Evolutionary conservation across 805 yeast genomes (phyloP).

Genomic region (Candida rishiriensis): DNA sequence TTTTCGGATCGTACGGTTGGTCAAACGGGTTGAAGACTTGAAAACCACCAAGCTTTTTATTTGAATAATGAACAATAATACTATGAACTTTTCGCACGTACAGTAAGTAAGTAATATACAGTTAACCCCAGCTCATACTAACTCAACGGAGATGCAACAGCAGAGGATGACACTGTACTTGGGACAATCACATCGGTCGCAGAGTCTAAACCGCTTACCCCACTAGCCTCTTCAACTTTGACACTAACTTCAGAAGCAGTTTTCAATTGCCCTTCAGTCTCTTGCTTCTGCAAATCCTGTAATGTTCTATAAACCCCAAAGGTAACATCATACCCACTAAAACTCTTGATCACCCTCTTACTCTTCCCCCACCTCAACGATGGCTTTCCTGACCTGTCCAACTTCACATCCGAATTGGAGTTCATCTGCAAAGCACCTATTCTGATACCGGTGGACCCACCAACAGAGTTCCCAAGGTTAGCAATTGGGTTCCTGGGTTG

Average conservation of each 20-base stretch:
- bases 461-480: neutral
- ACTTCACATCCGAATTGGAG: slow-evolving; percentile 20
- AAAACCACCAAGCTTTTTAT: neutral
- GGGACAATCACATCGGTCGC: too few relatives aligned
- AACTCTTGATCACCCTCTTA: slow-evolving; percentile 19
- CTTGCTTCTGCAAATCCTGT: slow-evolving; percentile 5
- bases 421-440: slow-evolving; percentile 25
- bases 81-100: too few relatives aligned
- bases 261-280: neutral
- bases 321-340: slow-evolving; percentile 24
- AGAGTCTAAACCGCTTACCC: too few relatives aligned
- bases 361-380: slow-evolving; percentile 14
- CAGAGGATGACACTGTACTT: too few relatives aligned
- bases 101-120: too few relatives aligned
- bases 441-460: slow-evolving; percentile 3
- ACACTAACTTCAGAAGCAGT: neutral
- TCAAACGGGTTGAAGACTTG: slow-evolving; percentile 36
- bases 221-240: too few relatives aligned
- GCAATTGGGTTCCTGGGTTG: too few relatives aligned
- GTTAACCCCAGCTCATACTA: too few relatives aligned
- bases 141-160: too few relatives aligned
- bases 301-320: slow-evolving; percentile 14
- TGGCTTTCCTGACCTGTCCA: slow-evolving; percentile 23
- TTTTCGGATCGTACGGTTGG: slow-evolving; percentile 75
- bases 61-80: neutral